A percentile compares a stretch with the other conserved stretches of the same genome.
Conservation (phyloP, 805 yeast species). For the Wickerhamiella spandovensis region DNA sequence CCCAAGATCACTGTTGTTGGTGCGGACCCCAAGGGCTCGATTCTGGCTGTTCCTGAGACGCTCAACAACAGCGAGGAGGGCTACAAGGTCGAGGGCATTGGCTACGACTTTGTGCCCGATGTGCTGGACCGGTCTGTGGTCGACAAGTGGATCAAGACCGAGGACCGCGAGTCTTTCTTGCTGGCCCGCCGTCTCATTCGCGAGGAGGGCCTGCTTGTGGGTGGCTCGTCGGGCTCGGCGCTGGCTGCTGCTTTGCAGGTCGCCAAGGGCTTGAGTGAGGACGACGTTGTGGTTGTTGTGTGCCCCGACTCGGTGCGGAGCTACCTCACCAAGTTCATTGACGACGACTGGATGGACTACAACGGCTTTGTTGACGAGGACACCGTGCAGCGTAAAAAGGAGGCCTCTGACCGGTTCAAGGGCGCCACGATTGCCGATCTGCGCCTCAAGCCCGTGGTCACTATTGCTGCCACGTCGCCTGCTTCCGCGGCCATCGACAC, state of each 20-base stretch:
- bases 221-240: conserved; percentile 84
- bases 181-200: conserved; percentile 70
- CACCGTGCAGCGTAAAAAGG: conserved; percentile 30
- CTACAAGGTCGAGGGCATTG: conserved; percentile 82
- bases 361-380: conserved; percentile 52
- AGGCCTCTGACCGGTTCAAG: conserved; percentile 29
- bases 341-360: conserved; percentile 79
- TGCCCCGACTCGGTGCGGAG: conserved; percentile 83
- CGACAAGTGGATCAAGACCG: conserved; percentile 77
- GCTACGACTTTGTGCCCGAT: conserved; percentile 78
- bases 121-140: conserved; percentile 54
- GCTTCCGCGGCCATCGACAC: conserved; percentile 54
- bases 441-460: conserved; percentile 66
- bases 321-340: conserved; percentile 74
- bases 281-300: conserved; percentile 63
- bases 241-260: conserved; percentile 65
- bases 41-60: conserved; percentile 64
- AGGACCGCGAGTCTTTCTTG: conserved; percentile 65
- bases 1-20: conserved; percentile 50
- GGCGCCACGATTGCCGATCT: conserved; percentile 54
- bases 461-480: conserved; percentile 48
- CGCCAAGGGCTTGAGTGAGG: conserved; percentile 53
- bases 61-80: conserved; percentile 45
- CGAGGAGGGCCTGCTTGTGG: conserved; percentile 77
- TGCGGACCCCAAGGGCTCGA: conserved; percentile 82